Evolutionary conservation across 805 yeast species (phyloP).

Genomic region (Metschnikowia chrysomelidarum): DNA sequence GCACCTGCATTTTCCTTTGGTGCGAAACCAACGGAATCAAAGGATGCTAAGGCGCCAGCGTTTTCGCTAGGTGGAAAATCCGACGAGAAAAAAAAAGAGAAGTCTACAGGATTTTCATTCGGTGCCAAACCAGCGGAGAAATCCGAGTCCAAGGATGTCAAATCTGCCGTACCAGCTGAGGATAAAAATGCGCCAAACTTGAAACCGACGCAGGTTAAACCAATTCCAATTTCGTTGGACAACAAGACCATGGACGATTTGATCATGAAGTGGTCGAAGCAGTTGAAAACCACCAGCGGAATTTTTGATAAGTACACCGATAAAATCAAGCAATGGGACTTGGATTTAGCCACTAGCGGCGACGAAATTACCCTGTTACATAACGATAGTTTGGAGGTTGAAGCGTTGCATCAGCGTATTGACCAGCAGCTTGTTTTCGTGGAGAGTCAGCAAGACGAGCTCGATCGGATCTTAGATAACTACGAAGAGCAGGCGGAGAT

Average conservation of each 20-base stretch:
- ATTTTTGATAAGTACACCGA: constrained; percentile 74
- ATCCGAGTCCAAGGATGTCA: constrained; percentile 3
- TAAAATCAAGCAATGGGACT: constrained; percentile 83
- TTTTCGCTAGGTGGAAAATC: constrained; percentile 19
- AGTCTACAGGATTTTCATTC: constrained; percentile 18
- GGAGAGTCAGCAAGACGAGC: constrained; percentile 88
- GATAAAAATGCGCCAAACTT: constrained; percentile 29
- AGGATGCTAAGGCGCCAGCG: constrained; percentile 19
- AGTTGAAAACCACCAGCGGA: constrained; percentile 67
- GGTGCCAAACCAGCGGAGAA: constrained; percentile 21
- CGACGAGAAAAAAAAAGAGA: constrained; percentile 16
- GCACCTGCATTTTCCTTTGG: constrained; percentile 21
- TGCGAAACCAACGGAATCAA: constrained; percentile 21
- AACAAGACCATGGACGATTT: constrained; percentile 92
- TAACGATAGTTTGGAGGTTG: constrained; percentile 76
- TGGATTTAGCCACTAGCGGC: constrained; percentile 76
- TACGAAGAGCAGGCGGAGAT: constrained; percentile 75
- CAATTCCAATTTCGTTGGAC: constrained; percentile 73
- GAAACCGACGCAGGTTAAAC: constrained; percentile 55
- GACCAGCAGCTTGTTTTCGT: constrained; percentile 86
- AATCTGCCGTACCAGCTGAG: constrained; percentile 10
- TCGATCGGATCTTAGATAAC: constrained; percentile 75
- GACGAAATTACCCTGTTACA: constrained; percentile 78
- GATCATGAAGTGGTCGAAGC: constrained; percentile 89
- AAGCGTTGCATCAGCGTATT: constrained; percentile 76